phyloP scores from a whole-genome alignment of 768 basidiomycete species.

The Phaeotremella fagi region DNA sequence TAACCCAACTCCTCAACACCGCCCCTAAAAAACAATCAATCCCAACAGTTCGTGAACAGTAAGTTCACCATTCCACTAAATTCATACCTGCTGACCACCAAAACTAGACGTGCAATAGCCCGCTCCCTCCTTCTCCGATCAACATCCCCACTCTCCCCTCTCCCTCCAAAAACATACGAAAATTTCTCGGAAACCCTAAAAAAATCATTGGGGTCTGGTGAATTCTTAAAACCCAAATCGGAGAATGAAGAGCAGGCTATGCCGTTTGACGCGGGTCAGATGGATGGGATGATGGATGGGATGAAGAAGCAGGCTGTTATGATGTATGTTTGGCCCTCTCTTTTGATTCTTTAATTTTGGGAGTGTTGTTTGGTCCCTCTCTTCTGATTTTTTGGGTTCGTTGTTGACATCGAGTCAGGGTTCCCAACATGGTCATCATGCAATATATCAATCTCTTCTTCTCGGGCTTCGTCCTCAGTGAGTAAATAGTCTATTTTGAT shows the following conservation, averaged over 20 bases:
- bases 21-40: constrained; percentile 73
- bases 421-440: constrained; percentile 88
- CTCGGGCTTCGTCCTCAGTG: constrained; percentile 95
- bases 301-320: constrained; percentile 99
- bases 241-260: constrained; percentile 61
- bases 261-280: constrained; percentile 82
- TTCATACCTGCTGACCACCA: background rate
- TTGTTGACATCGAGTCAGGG: constrained; percentile 20
- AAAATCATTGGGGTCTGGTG: constrained; percentile 53
- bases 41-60: constrained; percentile 89
- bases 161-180: constrained; percentile 51
- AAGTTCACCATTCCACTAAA: constrained; percentile 41
- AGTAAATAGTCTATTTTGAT: constrained; percentile 49
- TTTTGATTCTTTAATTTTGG: background rate
- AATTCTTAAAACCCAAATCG: constrained; percentile 73
- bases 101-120: constrained; percentile 53
- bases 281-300: constrained; percentile 98
- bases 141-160: constrained; percentile 72
- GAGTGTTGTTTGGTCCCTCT: no score
- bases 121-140: constrained; percentile 80
- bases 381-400: no score
- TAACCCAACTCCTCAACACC: constrained; percentile 76
- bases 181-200: constrained; percentile 44
- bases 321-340: constrained; percentile 61
- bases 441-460: constrained; percentile 99